Conservation (phyloP, 352 stramenopile species). For the Elongisporangium undulatum region DNA sequence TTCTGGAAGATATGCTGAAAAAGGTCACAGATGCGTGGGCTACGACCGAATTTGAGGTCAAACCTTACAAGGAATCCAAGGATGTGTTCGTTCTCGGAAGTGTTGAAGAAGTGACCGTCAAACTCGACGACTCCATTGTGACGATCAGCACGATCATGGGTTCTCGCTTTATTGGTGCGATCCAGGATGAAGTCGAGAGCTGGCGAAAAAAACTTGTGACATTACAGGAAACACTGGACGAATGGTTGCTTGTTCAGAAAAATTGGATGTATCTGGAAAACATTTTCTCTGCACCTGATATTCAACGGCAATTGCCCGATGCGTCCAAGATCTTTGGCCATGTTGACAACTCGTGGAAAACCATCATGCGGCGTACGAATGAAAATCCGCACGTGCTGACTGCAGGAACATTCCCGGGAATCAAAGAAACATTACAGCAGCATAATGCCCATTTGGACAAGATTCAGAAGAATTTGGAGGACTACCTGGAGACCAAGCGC, state of each 20-base stretch:
- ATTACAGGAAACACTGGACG: slow-evolving; percentile 84
- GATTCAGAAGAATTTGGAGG: slow-evolving; percentile 91
- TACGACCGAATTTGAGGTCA: slow-evolving; percentile 90
- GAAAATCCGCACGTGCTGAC: slow-evolving; percentile 87
- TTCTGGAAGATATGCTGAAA: slow-evolving; percentile 92
- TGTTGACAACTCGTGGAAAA: slow-evolving; percentile 89
- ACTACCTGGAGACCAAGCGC: slow-evolving; percentile 92
- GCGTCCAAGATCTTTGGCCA: slow-evolving; percentile 89
- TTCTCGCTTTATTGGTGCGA: slow-evolving; percentile 88
- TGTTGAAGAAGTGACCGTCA: slow-evolving; percentile 87
- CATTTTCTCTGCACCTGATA: slow-evolving; percentile 88
- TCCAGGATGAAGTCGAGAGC: slow-evolving; percentile 86
- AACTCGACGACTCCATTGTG: slow-evolving; percentile 92
- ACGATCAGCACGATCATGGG: slow-evolving; percentile 92
- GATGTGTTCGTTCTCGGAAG: slow-evolving; percentile 91
- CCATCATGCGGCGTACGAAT: slow-evolving; percentile 87
- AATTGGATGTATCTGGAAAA: slow-evolving; percentile 89
- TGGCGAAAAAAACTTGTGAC: slow-evolving; percentile 85
- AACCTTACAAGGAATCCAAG: slow-evolving; percentile 92
- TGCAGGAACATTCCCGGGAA: slow-evolving; percentile 65
- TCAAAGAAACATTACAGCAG: slow-evolving; percentile 80
- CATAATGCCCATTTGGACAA: slow-evolving; percentile 86
- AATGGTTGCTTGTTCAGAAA: slow-evolving; percentile 86
- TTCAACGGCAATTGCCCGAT: slow-evolving; percentile 87
- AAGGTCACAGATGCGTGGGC: slow-evolving; percentile 91